These are phyloP conservation scores for Diaporthe helianthi DNA, from an alignment of 2,329 filamentous ascomycete genomes.

Conservation along the genomic window DNA sequence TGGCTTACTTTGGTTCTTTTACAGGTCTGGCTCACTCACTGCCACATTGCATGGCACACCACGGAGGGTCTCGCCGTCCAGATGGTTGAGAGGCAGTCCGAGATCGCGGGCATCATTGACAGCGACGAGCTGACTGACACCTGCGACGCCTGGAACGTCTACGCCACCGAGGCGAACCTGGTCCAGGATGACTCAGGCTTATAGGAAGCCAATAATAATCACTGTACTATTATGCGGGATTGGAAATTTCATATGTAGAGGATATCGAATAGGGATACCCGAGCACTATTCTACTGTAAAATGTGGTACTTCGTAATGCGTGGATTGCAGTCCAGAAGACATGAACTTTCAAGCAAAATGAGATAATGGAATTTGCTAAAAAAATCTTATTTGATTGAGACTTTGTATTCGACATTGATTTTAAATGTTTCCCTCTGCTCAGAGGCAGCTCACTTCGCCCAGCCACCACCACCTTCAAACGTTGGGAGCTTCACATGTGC, in stretches of 20 bases:
- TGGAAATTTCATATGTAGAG: conserved; percentile 13
- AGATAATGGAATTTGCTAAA: background rate
- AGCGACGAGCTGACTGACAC: conserved; percentile 16
- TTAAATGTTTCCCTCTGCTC: too few relatives aligned
- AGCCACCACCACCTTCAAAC: too few relatives aligned
- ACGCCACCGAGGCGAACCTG: background rate
- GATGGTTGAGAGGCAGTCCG: conserved; percentile 42
- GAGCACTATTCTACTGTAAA: background rate
- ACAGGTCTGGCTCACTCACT: conserved; percentile 42
- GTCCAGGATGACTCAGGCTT: conserved; percentile 29
- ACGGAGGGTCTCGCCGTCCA: conserved; percentile 46
- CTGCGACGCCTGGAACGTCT: conserved; percentile 29
- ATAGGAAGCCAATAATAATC: background rate
- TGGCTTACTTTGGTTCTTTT: too few relatives aligned
- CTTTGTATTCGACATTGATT: too few relatives aligned
- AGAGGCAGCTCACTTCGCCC: too few relatives aligned
- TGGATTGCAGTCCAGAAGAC: background rate
- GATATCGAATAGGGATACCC: conserved; percentile 15
- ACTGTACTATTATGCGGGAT: background rate
- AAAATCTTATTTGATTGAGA: background rate
- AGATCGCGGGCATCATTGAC: conserved; percentile 36
- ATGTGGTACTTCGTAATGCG: conserved; percentile 15
- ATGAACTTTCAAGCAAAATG: background rate
- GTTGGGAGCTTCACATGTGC: too few relatives aligned
- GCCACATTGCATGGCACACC: conserved; percentile 45